Evolutionary conservation across 371 early-diverging fungal genomes (phyloP).

Genomic region (Rhizopus microsporus): DNA sequence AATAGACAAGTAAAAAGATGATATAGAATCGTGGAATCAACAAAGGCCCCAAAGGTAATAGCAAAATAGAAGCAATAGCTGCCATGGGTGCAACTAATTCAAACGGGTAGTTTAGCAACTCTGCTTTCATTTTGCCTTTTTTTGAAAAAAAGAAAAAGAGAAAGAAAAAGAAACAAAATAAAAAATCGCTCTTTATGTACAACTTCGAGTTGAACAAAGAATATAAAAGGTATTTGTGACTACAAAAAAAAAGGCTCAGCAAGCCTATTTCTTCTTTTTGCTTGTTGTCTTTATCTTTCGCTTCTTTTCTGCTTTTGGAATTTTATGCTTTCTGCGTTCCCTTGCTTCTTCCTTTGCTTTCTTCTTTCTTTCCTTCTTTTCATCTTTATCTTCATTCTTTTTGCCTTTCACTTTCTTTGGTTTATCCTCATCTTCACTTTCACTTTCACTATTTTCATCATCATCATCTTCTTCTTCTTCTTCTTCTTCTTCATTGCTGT

Average conservation of each 20-base stretch:
- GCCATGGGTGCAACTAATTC: conserved; percentile 57
- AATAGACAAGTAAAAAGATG: conserved; percentile 51
- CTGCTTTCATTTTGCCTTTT: conserved; percentile 16
- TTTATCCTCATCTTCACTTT: conserved; percentile 38
- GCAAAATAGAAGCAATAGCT: conserved; percentile 50
- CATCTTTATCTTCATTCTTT: conserved; percentile 84
- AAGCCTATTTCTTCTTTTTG: conserved; percentile 45
- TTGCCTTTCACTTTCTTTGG: conserved; percentile 56
- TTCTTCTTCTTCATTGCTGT: conserved; percentile 18
- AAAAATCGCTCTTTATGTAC: conserved; percentile 3
- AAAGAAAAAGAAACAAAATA: conserved; percentile 9
- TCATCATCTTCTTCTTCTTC: conserved; percentile 28
- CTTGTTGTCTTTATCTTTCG: conserved; percentile 75
- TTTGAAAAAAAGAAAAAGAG: conserved; percentile 12
- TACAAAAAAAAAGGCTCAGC: conserved; percentile 5
- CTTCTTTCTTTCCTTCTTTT: conserved; percentile 85
- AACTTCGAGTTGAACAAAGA: background rate
- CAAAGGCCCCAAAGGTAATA: conserved; percentile 52
- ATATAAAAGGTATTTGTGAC: conserved; percentile 2
- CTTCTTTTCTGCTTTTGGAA: conserved; percentile 93
- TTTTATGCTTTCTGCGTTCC: conserved; percentile 90
- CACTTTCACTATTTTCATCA: conserved; percentile 30
- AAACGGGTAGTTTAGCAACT: conserved; percentile 41
- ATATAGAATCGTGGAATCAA: conserved; percentile 56
- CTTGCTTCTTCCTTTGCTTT: conserved; percentile 87